Conservation (phyloP, 2,329 filamentous ascomycete species). For the Pseudogymnoascus sp. region DNA sequence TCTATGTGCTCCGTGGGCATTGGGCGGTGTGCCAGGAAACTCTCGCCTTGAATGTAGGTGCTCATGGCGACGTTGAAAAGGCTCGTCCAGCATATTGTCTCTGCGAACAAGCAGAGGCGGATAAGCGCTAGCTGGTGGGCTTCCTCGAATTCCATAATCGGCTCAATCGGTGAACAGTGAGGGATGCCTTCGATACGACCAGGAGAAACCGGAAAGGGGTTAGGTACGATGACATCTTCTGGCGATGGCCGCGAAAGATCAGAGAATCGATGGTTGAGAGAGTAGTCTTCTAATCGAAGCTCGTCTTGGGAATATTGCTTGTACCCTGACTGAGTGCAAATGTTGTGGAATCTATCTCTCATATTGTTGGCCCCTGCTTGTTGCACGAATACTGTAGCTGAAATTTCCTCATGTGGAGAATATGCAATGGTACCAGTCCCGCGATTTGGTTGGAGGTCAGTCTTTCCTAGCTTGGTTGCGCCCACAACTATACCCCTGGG, state of each 20-base stretch:
- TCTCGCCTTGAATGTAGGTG: constrained; percentile 15
- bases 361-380: background rate
- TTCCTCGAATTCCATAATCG: constrained; percentile 1
- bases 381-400: background rate
- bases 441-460: background rate
- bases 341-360: background rate
- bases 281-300: constrained; percentile 1
- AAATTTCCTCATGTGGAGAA: background rate
- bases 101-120: constrained; percentile 15
- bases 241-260: background rate
- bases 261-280: background rate
- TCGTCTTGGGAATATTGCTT: background rate
- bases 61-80: constrained; percentile 17
- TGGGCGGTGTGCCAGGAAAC: constrained; percentile 5
- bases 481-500: background rate
- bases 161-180: background rate
- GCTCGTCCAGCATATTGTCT: constrained; percentile 13
- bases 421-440: background rate
- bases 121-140: constrained; percentile 15
- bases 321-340: background rate
- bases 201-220: background rate
- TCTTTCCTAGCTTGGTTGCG: background rate
- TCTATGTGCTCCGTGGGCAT: constrained; percentile 12
- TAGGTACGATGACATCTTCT: background rate
- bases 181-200: background rate